phyloP scores from a whole-genome alignment of 139 green algal species.

The Chlorella sp. region DNA sequence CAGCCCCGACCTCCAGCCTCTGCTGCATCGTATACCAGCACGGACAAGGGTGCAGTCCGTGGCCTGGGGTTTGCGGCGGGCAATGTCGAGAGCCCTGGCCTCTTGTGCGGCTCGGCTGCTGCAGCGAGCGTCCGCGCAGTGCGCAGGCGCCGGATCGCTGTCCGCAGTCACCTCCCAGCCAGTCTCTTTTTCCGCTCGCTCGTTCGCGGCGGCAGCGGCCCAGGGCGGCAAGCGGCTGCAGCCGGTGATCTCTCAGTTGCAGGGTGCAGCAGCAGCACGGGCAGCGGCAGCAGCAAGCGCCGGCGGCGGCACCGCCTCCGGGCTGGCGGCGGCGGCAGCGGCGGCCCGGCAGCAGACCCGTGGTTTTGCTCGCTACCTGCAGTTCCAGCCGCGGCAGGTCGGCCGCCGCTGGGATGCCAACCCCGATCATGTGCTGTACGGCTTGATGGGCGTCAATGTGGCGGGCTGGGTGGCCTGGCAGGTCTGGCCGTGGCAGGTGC shows the following conservation, averaged over 20 bases:
- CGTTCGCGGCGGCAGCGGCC: background rate
- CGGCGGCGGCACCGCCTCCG: background rate
- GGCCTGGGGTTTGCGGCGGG: too few species aligned
- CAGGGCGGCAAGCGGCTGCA: background rate
- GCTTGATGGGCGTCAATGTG: constrained; percentile 55
- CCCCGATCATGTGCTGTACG: constrained; percentile 42
- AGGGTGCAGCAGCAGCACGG: background rate
- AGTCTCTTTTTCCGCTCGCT: too few species aligned
- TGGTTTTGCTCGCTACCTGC: constrained; percentile 14
- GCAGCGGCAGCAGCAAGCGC: background rate
- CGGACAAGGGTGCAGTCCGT: too few species aligned
- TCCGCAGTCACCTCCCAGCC: too few species aligned
- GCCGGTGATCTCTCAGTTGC: too few species aligned
- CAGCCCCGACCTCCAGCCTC: too few species aligned
- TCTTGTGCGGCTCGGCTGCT: too few species aligned
- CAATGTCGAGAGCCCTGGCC: too few species aligned
- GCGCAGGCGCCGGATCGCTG: too few species aligned
- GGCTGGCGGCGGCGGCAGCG: background rate
- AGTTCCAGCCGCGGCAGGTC: constrained; percentile 7
- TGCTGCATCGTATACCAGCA: too few species aligned
- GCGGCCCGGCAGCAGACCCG: background rate
- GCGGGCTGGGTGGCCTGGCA: constrained; percentile 56
- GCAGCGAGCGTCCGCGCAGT: too few species aligned
- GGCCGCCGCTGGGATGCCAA: constrained; percentile 9
- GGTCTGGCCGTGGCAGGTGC: background rate